phyloP scores from a whole-genome alignment of 176 grass and related monocot species.

The barley (Hordeum vulgare) region MorexV3_pseudomolecules_assembly NC_058519.1:140284857-140285356 shows the following conservation, averaged over 20 bases:
- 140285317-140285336: conserved; percentile 90
- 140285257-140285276: conserved; percentile 85
- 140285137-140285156: conserved; percentile 70
- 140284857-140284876: neutral
- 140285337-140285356: neutral
- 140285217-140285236: conserved; percentile 84
- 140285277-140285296: conserved; percentile 97
- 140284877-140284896: neutral
- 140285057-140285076: neutral
- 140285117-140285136: neutral
- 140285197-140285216: conserved; percentile 84
- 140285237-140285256: conserved; percentile 93
- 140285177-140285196: conserved; percentile 83
- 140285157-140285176: conserved; percentile 93
- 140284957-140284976: conserved; percentile 97
- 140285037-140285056: neutral
- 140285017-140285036: conserved; percentile 77
- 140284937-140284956: conserved; percentile 92
- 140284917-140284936: conserved; percentile 65
- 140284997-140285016: conserved; percentile 88
- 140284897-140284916: conserved; percentile 66
- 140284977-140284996: conserved; percentile 97
- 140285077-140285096: conserved; percentile 25
- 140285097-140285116: neutral
- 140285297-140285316: conserved; percentile 93